Percentiles rank a stretch among this genome's conserved stretches.
Conservation (phyloP, 2,329 filamentous ascomycete genomes). For the Nothomitra cinnamomea region DNA sequence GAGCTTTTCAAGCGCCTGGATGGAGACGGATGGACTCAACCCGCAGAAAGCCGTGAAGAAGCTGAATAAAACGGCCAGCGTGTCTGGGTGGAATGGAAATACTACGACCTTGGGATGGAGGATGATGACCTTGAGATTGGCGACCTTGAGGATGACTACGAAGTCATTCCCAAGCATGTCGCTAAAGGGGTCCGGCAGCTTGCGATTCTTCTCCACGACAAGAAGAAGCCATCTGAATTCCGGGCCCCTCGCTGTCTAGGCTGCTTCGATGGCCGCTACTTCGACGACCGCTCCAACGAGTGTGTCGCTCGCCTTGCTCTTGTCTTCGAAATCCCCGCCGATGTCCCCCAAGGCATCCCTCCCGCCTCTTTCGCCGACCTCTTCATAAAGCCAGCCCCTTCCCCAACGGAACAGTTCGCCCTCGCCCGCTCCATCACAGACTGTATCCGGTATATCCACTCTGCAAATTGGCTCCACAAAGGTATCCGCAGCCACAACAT, state of each 20-base stretch:
- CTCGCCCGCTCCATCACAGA: slow-evolving; percentile 35
- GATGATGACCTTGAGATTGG: too few species aligned
- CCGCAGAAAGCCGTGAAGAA: slow-evolving; percentile 8
- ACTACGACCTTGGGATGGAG: slow-evolving; percentile 23
- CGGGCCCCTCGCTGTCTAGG: slow-evolving; percentile 34
- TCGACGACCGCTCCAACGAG: slow-evolving; percentile 24
- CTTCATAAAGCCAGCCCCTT: slow-evolving; percentile 26
- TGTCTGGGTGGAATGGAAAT: slow-evolving; percentile 36
- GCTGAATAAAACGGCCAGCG: slow-evolving; percentile 20
- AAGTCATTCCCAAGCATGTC: slow-evolving; percentile 24
- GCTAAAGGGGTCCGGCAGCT: slow-evolving; percentile 30
- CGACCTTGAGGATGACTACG: background rate
- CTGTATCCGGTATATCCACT: slow-evolving; percentile 34
- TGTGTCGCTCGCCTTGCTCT: slow-evolving; percentile 32
- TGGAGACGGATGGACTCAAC: background rate
- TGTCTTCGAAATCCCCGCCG: slow-evolving; percentile 33
- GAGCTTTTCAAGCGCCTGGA: background rate
- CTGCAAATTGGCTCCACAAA: slow-evolving; percentile 41
- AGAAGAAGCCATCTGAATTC: slow-evolving; percentile 32
- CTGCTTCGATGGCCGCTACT: too few species aligned
- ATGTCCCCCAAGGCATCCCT: slow-evolving; percentile 21
- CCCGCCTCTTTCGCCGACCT: slow-evolving; percentile 33
- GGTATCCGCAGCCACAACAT: slow-evolving; percentile 37
- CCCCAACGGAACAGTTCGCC: slow-evolving; percentile 33
- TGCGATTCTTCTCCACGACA: slow-evolving; percentile 30